phyloP scores from a whole-genome alignment of 2,329 filamentous ascomycete species.

The Albophoma yamanashiensis region DNA sequence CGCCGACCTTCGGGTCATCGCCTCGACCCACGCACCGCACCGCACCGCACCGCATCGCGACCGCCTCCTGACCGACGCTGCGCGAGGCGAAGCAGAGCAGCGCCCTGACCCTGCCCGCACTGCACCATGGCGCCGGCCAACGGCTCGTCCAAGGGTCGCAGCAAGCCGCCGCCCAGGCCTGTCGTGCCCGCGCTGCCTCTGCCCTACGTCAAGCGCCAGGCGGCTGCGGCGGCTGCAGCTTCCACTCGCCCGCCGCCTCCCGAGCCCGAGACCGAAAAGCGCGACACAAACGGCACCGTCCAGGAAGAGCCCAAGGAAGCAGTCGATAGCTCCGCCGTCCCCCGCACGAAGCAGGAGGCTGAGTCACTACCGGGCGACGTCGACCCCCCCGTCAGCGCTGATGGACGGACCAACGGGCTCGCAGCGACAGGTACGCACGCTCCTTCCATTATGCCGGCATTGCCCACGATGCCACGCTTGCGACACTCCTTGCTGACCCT shows the following conservation, averaged over 20 bases:
- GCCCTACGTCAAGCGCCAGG: conserved; percentile 26
- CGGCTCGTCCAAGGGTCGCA: conserved; percentile 21
- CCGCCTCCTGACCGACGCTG: not conserved
- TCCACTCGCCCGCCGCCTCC: conserved; percentile 7
- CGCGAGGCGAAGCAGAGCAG: not conserved
- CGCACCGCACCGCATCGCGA: not conserved
- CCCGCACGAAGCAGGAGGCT: not conserved
- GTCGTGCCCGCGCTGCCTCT: conserved; percentile 28
- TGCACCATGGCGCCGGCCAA: conserved; percentile 21
- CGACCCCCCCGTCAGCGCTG: not conserved
- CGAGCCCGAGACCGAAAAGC: not conserved
- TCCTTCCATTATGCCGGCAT: not conserved
- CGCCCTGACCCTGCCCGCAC: conserved; percentile 1
- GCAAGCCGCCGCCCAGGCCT: conserved; percentile 20
- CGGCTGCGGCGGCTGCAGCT: conserved; percentile 17
- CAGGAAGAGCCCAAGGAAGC: not conserved
- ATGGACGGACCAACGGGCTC: not conserved
- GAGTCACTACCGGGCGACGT: not conserved
- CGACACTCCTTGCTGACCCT: not conserved
- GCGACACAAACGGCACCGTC: not conserved
- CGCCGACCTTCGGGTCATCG: conserved; percentile 3
- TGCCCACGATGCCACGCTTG: not conserved
- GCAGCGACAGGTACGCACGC: conserved; percentile 2
- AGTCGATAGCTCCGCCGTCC: not conserved
- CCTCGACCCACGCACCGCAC: not conserved